phyloP scores from a whole-genome alignment of 148 eudicot genomes.

The Rhododendron kiyosumense region DNA sequence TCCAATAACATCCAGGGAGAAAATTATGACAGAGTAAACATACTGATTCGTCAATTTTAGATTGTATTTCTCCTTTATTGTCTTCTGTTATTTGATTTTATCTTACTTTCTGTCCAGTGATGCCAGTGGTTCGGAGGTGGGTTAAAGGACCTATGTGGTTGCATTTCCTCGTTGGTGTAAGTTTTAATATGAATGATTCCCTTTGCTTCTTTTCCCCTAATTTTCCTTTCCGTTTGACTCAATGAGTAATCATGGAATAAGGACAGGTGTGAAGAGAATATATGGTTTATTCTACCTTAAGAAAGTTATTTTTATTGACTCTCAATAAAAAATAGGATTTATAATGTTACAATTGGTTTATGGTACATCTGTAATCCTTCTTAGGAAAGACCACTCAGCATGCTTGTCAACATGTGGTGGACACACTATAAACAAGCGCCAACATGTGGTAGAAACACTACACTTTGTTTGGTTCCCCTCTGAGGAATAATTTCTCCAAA shows the following conservation, averaged over 20 bases:
- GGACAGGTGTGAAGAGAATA: neutral
- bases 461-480: no score
- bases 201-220: neutral
- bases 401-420: neutral
- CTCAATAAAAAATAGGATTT: neutral
- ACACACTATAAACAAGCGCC: neutral
- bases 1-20: neutral
- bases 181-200: conserved; percentile 13
- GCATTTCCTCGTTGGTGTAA: conserved; percentile 89
- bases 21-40: neutral
- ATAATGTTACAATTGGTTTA: neutral
- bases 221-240: neutral
- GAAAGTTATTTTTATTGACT: neutral
- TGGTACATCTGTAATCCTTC: neutral
- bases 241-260: neutral
- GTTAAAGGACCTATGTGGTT: conserved; percentile 94
- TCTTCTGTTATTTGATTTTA: neutral
- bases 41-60: neutral
- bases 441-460: neutral
- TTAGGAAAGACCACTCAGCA: neutral
- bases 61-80: neutral
- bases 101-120: conserved; percentile 40
- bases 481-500: no score
- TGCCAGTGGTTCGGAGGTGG: conserved; percentile 73
- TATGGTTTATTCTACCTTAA: neutral